Percentiles rank a stretch among this genome's conserved stretches.
phyloP scores from a whole-genome alignment of 352 stramenopile genomes.

The Phytophthora pinifolia region DNA sequence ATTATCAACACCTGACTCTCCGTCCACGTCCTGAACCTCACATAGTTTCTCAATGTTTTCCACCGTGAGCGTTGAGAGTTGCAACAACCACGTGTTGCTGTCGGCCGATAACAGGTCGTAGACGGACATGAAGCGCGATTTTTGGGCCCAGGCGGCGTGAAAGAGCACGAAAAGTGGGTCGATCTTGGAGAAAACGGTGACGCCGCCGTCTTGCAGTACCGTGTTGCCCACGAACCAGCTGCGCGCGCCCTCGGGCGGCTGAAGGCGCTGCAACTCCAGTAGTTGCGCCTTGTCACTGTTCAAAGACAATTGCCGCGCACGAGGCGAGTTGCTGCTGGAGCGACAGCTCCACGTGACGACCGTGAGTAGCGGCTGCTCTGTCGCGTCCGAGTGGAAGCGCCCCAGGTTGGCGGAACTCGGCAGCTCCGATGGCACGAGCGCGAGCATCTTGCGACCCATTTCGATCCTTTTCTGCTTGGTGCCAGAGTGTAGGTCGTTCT shows the following conservation, averaged over 20 bases:
- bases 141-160: conserved; percentile 47
- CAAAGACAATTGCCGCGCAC: conserved; percentile 63
- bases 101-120: conserved; percentile 53
- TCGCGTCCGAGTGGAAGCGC: conserved; percentile 71
- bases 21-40: conserved; percentile 48
- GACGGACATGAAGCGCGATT: conserved; percentile 48
- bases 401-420: conserved; percentile 38
- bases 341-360: conserved; percentile 52
- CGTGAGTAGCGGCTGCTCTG: conserved; percentile 46
- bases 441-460: conserved; percentile 53
- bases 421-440: conserved; percentile 46
- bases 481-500: conserved; percentile 9
- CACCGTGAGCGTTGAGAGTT: conserved; percentile 33
- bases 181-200: conserved; percentile 65
- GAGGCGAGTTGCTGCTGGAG: conserved; percentile 8
- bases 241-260: conserved; percentile 42
- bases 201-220: conserved; percentile 64
- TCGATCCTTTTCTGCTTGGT: conserved; percentile 11
- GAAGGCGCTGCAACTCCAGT: conserved; percentile 67
- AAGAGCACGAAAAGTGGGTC: conserved; percentile 78
- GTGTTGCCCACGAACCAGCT: conserved; percentile 82
- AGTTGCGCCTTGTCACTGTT: conserved; percentile 30
- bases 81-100: conserved; percentile 61
- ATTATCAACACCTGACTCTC: conserved; percentile 44
- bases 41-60: conserved; percentile 47